Evolutionary conservation across 768 basidiomycete genomes (phyloP), one percentile per base, ranked within the genome.

Genomic region (Lactifluus hygrophoroides): DNA sequence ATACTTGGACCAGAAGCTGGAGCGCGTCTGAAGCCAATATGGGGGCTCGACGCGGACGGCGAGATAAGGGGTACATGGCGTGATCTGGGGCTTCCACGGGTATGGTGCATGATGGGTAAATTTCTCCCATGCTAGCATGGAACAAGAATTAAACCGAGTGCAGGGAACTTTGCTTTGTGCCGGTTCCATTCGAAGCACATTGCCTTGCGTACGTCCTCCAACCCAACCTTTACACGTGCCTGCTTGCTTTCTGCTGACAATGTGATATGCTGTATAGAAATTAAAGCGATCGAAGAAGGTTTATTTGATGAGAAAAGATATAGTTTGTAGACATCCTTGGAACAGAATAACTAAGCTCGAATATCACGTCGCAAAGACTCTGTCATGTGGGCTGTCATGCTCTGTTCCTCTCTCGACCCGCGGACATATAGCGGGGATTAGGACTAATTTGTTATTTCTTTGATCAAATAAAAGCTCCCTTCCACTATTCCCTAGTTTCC

Each of bases 181-280:
- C 75, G 86, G 0, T 86, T 86, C 76, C 76, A 84, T 68, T 86
- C 86, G 5, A 85, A 80, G 57, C 82, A 82, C 64, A 51, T 86
- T 37, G 84, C 83, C 0, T 72, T 86, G 47, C 83, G 83, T 86
- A 66, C 66, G 84, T 79, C 23, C 43, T 19, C 45, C 8, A 10
- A n/a, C n/a, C n/a, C n/a, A 21, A 11, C n/a, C n/a, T 48, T 53
- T 43, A 19, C 42, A 51, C 27, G 34, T 28, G 2, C 21, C 1
- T 37, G 13, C 32, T 35, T 5, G 2, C 14, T 7, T 5, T n/a
- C 3, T 28, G 30, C 40, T 54, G n/a, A 45, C 21, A 17, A 34
- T 40, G n/a, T 9, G 17, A 3, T 37, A 6, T 50, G n/a, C 23
- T 35, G 5, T 10, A 47, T 67, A 86, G 85, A 87, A 70, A 86